Percentiles rank a stretch among this genome's conserved stretches.
Evolutionary conservation across 805 yeast species (phyloP).

Genomic region (Kluyveromyces wickerhamii): DNA sequence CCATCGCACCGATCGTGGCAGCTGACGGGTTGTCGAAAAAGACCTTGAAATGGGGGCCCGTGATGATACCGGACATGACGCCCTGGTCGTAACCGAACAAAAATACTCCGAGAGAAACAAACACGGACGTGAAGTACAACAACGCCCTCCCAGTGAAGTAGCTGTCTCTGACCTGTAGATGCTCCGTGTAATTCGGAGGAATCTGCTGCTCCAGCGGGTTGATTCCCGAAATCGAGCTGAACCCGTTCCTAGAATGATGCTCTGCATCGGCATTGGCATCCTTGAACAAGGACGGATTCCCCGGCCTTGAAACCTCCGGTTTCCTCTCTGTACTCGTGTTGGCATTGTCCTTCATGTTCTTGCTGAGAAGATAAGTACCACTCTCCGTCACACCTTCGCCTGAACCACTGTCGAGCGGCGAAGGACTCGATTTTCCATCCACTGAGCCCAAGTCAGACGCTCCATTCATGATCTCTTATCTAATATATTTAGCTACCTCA

Average conservation of each 20-base stretch:
- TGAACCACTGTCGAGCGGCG: no score
- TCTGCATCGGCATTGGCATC: not conserved
- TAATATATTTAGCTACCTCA: no score
- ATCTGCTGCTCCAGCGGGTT: conserved; percentile 6
- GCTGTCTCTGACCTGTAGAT: conserved; percentile 13
- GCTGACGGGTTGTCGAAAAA: conserved; percentile 71
- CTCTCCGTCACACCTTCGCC: no score
- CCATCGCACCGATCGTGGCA: conserved; percentile 74
- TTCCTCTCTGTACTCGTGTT: no score
- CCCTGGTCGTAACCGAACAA: conserved; percentile 84
- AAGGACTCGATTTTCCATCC: no score
- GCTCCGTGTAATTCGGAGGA: conserved; percentile 10
- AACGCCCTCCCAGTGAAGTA: conserved; percentile 19
- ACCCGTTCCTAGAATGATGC: conserved; percentile 2
- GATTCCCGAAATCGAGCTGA: no score
- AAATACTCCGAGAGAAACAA: conserved; percentile 42
- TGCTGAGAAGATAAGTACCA: no score
- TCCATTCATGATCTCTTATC: no score
- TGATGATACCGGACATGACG: conserved; percentile 79
- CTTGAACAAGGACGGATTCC: conserved; percentile 4
- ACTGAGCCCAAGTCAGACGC: no score
- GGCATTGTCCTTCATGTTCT: no score
- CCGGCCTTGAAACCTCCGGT: conserved; percentile 1
- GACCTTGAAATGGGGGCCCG: conserved; percentile 58
- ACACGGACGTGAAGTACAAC: conserved; percentile 33